Evolutionary conservation across 192 early-diverging fungal species (phyloP), one percentile per base, ranked within the genome.

Genomic region (Kappamyces sp.): DNA sequence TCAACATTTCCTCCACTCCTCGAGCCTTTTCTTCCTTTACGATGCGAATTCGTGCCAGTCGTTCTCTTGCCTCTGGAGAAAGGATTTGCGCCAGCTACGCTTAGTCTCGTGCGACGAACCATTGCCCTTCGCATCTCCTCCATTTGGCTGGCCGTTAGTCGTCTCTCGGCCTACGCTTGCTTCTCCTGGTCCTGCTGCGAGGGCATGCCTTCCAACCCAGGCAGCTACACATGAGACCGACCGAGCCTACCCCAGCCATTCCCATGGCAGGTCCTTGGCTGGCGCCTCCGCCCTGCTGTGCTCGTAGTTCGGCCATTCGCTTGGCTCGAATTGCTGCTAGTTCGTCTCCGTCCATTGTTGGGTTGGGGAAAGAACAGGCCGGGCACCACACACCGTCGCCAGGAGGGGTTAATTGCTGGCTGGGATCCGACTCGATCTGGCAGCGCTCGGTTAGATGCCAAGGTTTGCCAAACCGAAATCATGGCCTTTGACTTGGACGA

Each of bases 1-100:
- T 83, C 49, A 97, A 75, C 62, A 93, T 75, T 55, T 91, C 90
- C 63, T 97, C 91, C 9, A 96, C 89, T 6, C 84, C 86, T 6
- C 89, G 81, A 1, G 90, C 93, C 70, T 89, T 87, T 7, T 92
- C 90, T 1, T 82, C 77, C 67, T 93, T 94, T 6, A 97, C 94
- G 59, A 97, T 88, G 9, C 85, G 82, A 55, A 94, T 94, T 15
- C 90, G 83, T n/a, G 85, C 83, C 69, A 95, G 73, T 61, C 94
- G 82, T 58, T 91, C 86, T 44, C 90, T 80, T 12, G 91, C 92
- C 34, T 84, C 79, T 54, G 83, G 82, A 43, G 87, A 84, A 33
- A 98, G 75, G 37, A 92, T 84, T 80, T 91, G 89, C 12, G 77
- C 69, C 13, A 97, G 71, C 87, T 91, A 52, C 36, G 23, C 23